Base-by-base conservation (phyloP, 2,329 filamentous ascomycete genomes). In the Aspergillus pseudotamarii region DNA sequence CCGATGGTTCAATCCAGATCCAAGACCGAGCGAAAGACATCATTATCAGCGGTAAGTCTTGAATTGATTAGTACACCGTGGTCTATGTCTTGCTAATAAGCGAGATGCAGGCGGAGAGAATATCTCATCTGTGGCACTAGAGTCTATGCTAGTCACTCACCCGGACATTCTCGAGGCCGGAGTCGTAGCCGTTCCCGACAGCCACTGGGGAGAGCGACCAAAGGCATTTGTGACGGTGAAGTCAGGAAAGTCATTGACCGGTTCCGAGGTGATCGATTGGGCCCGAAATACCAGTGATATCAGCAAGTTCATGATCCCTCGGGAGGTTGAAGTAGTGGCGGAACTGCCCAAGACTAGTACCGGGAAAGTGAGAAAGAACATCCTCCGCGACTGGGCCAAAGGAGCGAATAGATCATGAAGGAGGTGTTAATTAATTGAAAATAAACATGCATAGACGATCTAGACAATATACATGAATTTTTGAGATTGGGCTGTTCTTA, bases 321-420 rank as follows among this genome's bases (percentile, higher is more conserved):
- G 84, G 57, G 88, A 90, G 76, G 86, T 90, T 0, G 92, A 96
- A 77, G 82, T 98, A 50, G 87, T 99, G n/a, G 69, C 81, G 6
- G 94, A 97, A 77, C 82, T 99, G 68, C 95, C 95, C 11, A 99
- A 99, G 86, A 99, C 95, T 32, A 95, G 91, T 77, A 99, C 95
- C 0, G 95, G 95, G 3, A 99, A 99, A 85, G 85, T 98, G 64
- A 90, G 93, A 85, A 99, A 99, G 87, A 98, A 97, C 72, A 87
- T 96, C 8, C 78, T 99, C 60, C 83, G 95, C 64, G 90, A 92
- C 69, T 97, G 94, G 94, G 91, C 91, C 2, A 92, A 87, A 53
- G 63, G 63, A 46, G 78, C 74, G 16, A 75, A 79, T 64, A 58
- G 58, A n/a, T 56, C 63, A 57, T 68, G 62, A 68, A 26, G 6